Evolutionary conservation across 805 yeast genomes (phyloP).

Genomic region (Ogataea pini): DNA sequence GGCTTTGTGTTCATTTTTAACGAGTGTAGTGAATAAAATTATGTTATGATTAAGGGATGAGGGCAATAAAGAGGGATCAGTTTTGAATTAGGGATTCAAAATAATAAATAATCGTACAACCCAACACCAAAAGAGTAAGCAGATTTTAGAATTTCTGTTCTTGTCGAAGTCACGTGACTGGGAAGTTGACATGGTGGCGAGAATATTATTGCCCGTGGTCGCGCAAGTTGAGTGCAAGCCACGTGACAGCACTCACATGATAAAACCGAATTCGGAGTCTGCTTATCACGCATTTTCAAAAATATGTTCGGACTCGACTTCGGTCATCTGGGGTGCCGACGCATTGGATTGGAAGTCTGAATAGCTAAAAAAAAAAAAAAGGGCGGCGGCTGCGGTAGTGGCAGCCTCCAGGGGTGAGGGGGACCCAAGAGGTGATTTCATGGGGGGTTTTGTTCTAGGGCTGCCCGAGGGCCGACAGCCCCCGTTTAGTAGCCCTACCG

Average conservation of each 20-base stretch:
- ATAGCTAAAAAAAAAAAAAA: background rate
- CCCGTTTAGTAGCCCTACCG: too few relatives aligned
- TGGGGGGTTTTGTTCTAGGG: too few relatives aligned
- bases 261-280: slow-evolving; percentile 21
- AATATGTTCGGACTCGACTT: slow-evolving; percentile 23
- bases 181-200: background rate
- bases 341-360: slow-evolving; percentile 6
- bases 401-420: background rate
- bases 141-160: background rate
- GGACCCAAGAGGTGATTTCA: too few relatives aligned
- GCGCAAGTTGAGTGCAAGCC: slow-evolving; percentile 3
- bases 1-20: background rate
- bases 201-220: background rate
- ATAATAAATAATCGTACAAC: too few relatives aligned
- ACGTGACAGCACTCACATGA: slow-evolving; percentile 3
- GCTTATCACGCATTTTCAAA: slow-evolving; percentile 6
- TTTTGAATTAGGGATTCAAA: background rate
- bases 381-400: slow-evolving; percentile 1
- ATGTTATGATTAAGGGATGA: background rate
- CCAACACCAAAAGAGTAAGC: background rate
- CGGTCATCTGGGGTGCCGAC: slow-evolving; percentile 12
- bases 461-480: too few relatives aligned
- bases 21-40: background rate
- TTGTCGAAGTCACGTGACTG: slow-evolving; percentile 1
- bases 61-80: background rate